Base-by-base conservation (phyloP, 2,329 filamentous ascomycete genomes). In the Fusarium pseudograminearum region DNA sequence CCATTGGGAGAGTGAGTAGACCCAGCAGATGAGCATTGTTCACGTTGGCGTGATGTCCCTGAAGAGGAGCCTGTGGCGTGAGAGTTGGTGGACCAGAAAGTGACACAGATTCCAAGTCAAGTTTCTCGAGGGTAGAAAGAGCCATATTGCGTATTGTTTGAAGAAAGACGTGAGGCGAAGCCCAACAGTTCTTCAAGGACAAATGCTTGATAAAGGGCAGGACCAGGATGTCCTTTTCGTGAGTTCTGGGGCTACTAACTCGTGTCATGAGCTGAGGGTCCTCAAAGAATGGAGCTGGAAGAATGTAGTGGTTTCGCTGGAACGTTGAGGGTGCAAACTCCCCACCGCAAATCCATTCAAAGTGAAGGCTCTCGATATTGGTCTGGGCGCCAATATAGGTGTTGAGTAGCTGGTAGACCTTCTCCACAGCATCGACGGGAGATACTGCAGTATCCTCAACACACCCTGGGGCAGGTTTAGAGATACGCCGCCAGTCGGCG, bases 151-250 rank as follows among this genome's bases (percentile, higher is more conserved):
- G 78, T 61, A 89, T 78, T 53, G 89, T 82, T 14, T 83, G 79
- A 33, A 84, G 73, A 33, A 92, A 81, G 3, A 88, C 81, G 41
- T 85, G 80, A 1, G 90, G 90, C 4, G 85, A 85, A 15, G 88
- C 80, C 89, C 90, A 93, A 78, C 90, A 92, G 71, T 93, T 93
- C 70, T 87, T 87, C 11, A 93, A 79, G 0, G 85, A 89, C 4
- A 93, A 77, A 51, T 87, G 81, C 63, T 87, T 81, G 26, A 92
- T 76, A 70, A 86, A 77, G 5, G 86, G 86, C 45, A 93, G 83
- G 2, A 77, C 76, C n/a, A 90, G 74, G 8, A 89, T 61, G 30
- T 79, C 75, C 1, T 80, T 73, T 38, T 76, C 72, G 18, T 76
- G 72, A 14, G 73, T 75, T 36, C 76, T 75, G 7, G 80, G 77